Evolutionary conservation across 2,329 filamentous ascomycete species (phyloP), one percentile per base, ranked within the genome.

Genomic region (Fusarium luffae): DNA sequence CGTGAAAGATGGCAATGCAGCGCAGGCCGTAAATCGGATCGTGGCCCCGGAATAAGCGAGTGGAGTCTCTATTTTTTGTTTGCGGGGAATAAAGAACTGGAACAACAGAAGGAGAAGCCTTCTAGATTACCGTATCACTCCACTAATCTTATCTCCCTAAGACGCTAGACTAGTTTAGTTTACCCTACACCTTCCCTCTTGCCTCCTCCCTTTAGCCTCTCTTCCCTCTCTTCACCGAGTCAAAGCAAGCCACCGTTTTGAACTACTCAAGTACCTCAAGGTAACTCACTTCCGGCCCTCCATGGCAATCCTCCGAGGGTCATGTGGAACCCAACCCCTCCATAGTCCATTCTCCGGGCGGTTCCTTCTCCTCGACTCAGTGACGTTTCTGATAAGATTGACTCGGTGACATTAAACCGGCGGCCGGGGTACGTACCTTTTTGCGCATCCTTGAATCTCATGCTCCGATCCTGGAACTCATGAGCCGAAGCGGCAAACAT

Each of bases 41-140:
- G 60, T 57, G 60, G 60, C 66, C 58, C 52, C 66, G 70, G 70
- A 60, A 72, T 65, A 64, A 70, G 68, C 58, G 68, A 65, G 41
- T 21, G 30, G 37, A 61, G 72, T 71, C 67, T 69, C 66, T 63
- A 50, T 56, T 58, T 25, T 63, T 63, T 64, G 43, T 49, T 64
- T 59, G 70, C 68, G 70, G 72, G 69, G 72, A 71, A 27, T 32
- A 44, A 60, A 23, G 23, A 37, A 30, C n/a, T 23, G 10, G n/a
- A 28, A 43, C 9, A 41, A 30, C 34, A 46, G 21, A 52, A 16
- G 10, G 13, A 60, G 47, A 55, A 55, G 28, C 27, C 57, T 63
- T 63, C 60, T 63, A 62, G 57, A 63, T 42, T 63, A 30, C n/a
- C n/a, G 12, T 28, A 25, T 41, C 28, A 11, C 13, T 40, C 30